Evolutionary conservation across 2,329 filamentous ascomycete species (phyloP).

Genomic region (Trichoderma atrobrunneum): DNA sequence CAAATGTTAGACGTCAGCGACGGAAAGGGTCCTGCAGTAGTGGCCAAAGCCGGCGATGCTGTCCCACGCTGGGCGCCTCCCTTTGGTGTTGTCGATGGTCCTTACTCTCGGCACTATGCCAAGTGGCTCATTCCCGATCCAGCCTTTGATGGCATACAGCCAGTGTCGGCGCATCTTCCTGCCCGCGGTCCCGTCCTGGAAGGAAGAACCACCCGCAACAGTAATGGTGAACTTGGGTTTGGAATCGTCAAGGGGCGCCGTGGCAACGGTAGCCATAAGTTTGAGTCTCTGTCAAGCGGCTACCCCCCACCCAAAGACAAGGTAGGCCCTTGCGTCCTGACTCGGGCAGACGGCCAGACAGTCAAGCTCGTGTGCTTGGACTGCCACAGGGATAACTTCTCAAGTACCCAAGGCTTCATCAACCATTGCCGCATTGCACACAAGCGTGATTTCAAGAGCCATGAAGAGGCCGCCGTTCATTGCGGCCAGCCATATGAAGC

Average conservation of each 20-base stretch:
- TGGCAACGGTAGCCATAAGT: constrained; percentile 52
- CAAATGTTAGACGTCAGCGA: constrained; percentile 68
- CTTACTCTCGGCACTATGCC: constrained; percentile 90
- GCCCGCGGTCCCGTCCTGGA: constrained; percentile 53
- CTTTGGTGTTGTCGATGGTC: constrained; percentile 87
- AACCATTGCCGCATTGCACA: constrained; percentile 98
- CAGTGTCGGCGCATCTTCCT: constrained; percentile 43
- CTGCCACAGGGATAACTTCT: constrained; percentile 87
- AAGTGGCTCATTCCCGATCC: constrained; percentile 92
- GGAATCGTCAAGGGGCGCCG: constrained; percentile 50
- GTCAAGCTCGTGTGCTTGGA: constrained; percentile 90
- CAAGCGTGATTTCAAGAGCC: constrained; percentile 88
- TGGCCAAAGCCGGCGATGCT: constrained; percentile 58
- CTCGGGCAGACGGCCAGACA: constrained; percentile 77
- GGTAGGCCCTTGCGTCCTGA: constrained; percentile 77
- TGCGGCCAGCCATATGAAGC: constrained; percentile 78
- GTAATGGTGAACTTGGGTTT: constrained; percentile 44
- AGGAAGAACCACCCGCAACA: constrained; percentile 77
- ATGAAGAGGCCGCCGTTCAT: constrained; percentile 86
- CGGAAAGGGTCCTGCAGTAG: constrained; percentile 70
- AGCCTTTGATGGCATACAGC: constrained; percentile 70
- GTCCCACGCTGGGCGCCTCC: constrained; percentile 77
- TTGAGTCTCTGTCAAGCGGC: constrained; percentile 67
- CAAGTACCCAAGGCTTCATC: constrained; percentile 97
- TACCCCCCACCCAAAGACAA: constrained; percentile 76